Conservation (phyloP, 164 flowering plant species). For the Dillenia suffruticosa region DNA sequence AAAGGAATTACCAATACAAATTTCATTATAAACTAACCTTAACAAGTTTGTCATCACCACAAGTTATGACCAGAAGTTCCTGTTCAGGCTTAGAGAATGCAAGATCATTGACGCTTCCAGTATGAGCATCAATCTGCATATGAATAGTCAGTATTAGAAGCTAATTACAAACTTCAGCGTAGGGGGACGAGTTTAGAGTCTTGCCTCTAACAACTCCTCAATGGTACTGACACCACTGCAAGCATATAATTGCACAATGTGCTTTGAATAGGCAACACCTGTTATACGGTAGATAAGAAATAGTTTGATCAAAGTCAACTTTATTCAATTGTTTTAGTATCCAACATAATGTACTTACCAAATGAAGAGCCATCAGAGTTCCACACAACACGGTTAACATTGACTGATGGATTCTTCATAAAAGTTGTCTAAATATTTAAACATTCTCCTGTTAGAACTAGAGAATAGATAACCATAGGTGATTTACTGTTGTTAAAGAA, state of each 20-base stretch:
- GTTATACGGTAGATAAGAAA: conserved; percentile 7
- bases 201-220: conserved; percentile 58
- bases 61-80: conserved; percentile 48
- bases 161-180: not conserved
- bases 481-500: too few species aligned
- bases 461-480: too few species aligned
- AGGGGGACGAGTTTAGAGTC: not conserved
- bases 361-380: conserved; percentile 66
- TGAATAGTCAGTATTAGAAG: conserved; percentile 4
- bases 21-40: conserved; percentile 42
- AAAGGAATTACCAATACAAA: not conserved
- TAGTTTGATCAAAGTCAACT: not conserved
- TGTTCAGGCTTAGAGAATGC: conserved; percentile 53
- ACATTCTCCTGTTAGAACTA: not conserved
- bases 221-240: conserved; percentile 47
- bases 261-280: conserved; percentile 79
- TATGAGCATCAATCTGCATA: conserved; percentile 68
- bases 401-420: conserved; percentile 40
- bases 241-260: conserved; percentile 64
- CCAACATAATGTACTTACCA: conserved; percentile 29
- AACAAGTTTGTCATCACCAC: conserved; percentile 78
- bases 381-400: conserved; percentile 63
- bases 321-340: not conserved
- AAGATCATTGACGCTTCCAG: conserved; percentile 67
- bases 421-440: conserved; percentile 39